These are phyloP conservation scores for Tuber umbilicatum DNA, from an alignment of 495 filamentous ascomycete genomes.

Conservation along the genomic window DNA sequence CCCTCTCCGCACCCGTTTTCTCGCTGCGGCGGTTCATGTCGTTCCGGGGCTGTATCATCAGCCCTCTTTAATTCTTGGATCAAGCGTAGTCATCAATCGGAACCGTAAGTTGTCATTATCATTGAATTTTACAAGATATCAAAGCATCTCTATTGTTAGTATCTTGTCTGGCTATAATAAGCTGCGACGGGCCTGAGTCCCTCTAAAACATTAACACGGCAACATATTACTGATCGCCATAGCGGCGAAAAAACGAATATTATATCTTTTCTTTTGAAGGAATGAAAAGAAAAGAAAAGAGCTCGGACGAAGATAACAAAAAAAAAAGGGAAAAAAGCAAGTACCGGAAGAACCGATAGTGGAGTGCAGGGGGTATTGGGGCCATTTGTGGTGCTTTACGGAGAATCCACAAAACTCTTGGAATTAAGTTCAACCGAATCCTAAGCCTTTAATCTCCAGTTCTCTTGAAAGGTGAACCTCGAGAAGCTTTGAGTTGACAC, in stretches of 20 bases:
- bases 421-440: not conserved
- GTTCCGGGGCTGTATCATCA: not conserved
- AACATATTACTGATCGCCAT: not conserved
- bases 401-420: not conserved
- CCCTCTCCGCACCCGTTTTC: not conserved
- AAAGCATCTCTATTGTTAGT: not conserved
- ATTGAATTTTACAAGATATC: not conserved
- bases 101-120: not conserved
- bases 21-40: not conserved
- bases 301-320: not conserved
- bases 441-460: not conserved
- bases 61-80: not conserved
- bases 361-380: not conserved
- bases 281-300: not conserved
- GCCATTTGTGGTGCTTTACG: not conserved
- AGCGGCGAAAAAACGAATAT: not conserved
- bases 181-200: not conserved
- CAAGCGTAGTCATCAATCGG: not conserved
- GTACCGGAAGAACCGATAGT: not conserved
- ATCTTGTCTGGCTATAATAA: not conserved
- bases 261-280: too few relatives aligned
- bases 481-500: not conserved
- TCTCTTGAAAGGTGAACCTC: not conserved
- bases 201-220: not conserved
- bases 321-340: constrained; percentile 6